Conservation (phyloP, 106 monocot species). For the Platanthera zijinensis region DNA sequence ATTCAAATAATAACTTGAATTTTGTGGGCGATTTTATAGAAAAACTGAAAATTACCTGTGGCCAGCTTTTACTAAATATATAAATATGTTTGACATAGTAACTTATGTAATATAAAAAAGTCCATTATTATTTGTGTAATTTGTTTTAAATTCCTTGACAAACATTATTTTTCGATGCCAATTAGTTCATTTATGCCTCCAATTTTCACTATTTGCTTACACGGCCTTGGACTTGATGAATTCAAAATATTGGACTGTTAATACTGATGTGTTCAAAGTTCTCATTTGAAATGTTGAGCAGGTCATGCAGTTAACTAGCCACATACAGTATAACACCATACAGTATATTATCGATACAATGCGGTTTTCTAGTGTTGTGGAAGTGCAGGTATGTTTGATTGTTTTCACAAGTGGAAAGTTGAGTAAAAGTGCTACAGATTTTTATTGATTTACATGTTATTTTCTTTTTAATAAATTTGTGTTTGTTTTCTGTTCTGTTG, state of each 20-base stretch:
- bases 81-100: no score
- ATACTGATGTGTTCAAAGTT: not conserved
- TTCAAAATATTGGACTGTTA: not conserved
- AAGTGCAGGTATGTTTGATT: constrained; percentile 49
- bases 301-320: constrained; percentile 54
- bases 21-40: no score
- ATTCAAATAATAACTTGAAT: no score
- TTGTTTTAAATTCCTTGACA: not conserved
- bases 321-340: constrained; percentile 36
- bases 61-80: no score
- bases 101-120: no score
- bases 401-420: not conserved
- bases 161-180: not conserved
- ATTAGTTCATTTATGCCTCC: not conserved
- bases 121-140: no score
- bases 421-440: not conserved
- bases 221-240: not conserved
- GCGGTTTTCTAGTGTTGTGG: constrained; percentile 36
- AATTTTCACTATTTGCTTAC: not conserved
- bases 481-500: not conserved
- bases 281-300: constrained; percentile 18
- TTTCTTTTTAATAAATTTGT: not conserved
- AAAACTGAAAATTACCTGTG: no score
- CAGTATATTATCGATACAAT: constrained; percentile 59
- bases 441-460: not conserved